Conservation (phyloP, 2,329 filamentous ascomycete genomes). For the Botrytis tulipae region DNA sequence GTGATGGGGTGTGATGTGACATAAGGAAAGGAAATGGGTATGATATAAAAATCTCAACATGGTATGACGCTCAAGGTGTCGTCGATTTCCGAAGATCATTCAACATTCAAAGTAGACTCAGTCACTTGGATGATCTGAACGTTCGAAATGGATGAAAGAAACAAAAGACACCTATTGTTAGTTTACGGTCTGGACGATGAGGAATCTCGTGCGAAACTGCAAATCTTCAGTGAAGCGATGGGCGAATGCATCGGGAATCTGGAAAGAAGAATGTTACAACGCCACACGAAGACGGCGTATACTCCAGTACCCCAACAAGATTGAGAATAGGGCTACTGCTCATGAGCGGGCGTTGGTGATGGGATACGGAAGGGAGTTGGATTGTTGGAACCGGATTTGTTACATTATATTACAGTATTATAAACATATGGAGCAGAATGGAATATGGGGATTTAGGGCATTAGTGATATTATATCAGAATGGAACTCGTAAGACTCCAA, state of each 20-base stretch:
- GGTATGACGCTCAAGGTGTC: background rate
- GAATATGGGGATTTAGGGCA: background rate
- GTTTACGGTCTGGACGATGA: background rate
- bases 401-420: background rate
- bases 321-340: background rate
- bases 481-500: background rate
- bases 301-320: background rate
- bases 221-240: background rate
- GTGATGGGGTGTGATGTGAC: slow-evolving; percentile 43
- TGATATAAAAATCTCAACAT: background rate
- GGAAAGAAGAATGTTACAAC: background rate
- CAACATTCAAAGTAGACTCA: background rate
- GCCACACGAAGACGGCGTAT: background rate
- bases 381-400: background rate
- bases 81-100: background rate
- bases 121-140: background rate
- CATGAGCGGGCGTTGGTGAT: background rate
- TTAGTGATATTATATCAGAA: background rate
- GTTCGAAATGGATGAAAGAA: background rate
- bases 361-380: background rate
- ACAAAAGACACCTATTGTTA: background rate
- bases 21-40: background rate
- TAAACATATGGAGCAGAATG: background rate
- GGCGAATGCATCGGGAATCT: background rate
- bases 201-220: background rate